Base-by-base conservation (phyloP, 768 basidiomycete genomes). In the Xerocomellus chrysenteron region DNA sequence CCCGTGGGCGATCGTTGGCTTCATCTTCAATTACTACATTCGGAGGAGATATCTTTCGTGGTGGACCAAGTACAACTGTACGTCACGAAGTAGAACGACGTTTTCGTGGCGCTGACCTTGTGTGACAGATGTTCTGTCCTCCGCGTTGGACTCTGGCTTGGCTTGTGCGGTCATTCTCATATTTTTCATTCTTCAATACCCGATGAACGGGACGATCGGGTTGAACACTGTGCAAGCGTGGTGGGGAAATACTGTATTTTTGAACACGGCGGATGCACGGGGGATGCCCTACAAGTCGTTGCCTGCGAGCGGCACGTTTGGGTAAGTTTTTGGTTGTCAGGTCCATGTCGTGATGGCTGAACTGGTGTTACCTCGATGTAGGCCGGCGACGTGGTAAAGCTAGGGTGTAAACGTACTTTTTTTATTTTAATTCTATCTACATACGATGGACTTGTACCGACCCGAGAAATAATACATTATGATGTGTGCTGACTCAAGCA, bases 91-190 rank as follows among this genome's bases (percentile, higher is more conserved):
- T 36, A 4, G 42, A 28, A 11, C 16, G 35, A 19, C 3, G 9
- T 24, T 36, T 6, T 40, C n/a, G 28, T 11, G 5, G 5, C 21
- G 42, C 65, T 82, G 19, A 54, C 35, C 6, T 26, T 36, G 40
- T 47, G 32, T n/a, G 24, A 19, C 50, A 78, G 77, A 87, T 59
- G 82, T 88, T 26, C 72, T 88, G 12, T 88, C 86, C 5, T 86
- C 86, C 16, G 87, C 84, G 4, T 65, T 89, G 61, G 87, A 88
- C 61, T 80, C 86, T 10, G 86, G 88, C n/a, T 75, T 87, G 12
- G 86, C 86, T 0, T 59, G 88, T 14, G 72, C 78, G 21, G 71
- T 79, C 4, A 72, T 88, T 28, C 30, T 82, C 49, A 78, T 86
- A 43, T 86, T 82, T 73, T 85, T 85, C 68, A 64, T 68, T 40